These are phyloP conservation scores for Ambrosia trifida DNA, from an alignment of 129 eudicot genomes.

Conservation along the genomic window DNA sequence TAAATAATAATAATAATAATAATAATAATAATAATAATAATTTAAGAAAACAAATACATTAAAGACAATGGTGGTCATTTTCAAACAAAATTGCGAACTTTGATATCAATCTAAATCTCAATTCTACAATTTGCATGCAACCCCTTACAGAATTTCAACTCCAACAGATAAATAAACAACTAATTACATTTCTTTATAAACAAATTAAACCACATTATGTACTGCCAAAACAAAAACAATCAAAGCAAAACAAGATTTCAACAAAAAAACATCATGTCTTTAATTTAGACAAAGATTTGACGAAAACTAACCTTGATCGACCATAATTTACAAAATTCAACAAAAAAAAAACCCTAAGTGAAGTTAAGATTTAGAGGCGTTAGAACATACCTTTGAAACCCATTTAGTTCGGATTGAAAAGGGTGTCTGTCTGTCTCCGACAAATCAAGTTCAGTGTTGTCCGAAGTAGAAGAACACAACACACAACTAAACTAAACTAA, in stretches of 20 bases:
- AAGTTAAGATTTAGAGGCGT: neutral
- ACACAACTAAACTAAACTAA: too few relatives aligned
- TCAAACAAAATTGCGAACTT: conserved; percentile 1
- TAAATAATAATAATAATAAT: too few relatives aligned
- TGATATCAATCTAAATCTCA: neutral
- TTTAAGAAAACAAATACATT: neutral
- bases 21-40: too few relatives aligned
- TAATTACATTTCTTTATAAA: neutral
- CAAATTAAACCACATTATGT: conserved; percentile 5
- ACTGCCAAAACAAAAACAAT: conserved; percentile 10
- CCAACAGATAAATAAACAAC: neutral
- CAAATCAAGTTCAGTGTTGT: neutral
- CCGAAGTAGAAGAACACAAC: too few relatives aligned
- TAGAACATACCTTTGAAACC: conserved; percentile 28
- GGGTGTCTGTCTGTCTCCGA: conserved; percentile 22
- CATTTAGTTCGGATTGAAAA: conserved; percentile 15
- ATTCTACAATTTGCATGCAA: conserved; percentile 7
- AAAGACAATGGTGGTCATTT: neutral
- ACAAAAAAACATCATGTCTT: neutral
- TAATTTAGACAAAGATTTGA: neutral
- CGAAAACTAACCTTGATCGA: neutral
- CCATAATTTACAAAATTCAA: neutral
- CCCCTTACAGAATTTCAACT: conserved; percentile 14
- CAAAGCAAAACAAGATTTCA: neutral
- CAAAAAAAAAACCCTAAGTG: conserved; percentile 18